Conservation (phyloP, 2,329 filamentous ascomycete species). For the Pseudocercospora macadamiae region DNA sequence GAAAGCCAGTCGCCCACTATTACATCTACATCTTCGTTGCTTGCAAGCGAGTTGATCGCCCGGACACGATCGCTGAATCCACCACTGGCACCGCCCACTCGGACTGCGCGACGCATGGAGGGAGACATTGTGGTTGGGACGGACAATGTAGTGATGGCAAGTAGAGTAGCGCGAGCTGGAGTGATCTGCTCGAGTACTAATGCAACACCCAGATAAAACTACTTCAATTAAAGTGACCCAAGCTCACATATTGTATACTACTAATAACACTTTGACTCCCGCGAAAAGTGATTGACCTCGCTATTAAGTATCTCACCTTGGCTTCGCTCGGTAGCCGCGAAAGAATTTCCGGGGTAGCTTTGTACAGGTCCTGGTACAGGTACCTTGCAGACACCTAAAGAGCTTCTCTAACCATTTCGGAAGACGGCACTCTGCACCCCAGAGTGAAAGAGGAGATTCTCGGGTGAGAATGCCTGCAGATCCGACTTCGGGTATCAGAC, state of each 20-base stretch:
- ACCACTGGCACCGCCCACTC: conserved; percentile 37
- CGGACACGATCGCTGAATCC: conserved; percentile 40
- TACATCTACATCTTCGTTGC: conserved; percentile 49
- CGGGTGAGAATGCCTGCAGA: background rate
- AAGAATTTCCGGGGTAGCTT: background rate
- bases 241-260: too few relatives aligned
- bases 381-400: background rate
- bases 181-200: too few relatives aligned
- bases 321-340: background rate
- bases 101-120: conserved; percentile 13
- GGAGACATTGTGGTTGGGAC: background rate
- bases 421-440: background rate
- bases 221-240: too few relatives aligned
- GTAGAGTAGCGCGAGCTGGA: too few relatives aligned
- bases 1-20: conserved; percentile 55
- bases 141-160: too few relatives aligned
- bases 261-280: too few relatives aligned
- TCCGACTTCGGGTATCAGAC: too few relatives aligned
- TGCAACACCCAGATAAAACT: too few relatives aligned
- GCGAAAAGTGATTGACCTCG: background rate
- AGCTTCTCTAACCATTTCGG: background rate
- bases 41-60: conserved; percentile 30
- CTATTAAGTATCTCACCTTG: background rate
- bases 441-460: background rate
- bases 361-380: background rate